Percentiles rank a stretch among this genome's conserved stretches.
Evolutionary conservation across 768 basidiomycete species (phyloP).

Genomic region (Lactarius evosmus): DNA sequence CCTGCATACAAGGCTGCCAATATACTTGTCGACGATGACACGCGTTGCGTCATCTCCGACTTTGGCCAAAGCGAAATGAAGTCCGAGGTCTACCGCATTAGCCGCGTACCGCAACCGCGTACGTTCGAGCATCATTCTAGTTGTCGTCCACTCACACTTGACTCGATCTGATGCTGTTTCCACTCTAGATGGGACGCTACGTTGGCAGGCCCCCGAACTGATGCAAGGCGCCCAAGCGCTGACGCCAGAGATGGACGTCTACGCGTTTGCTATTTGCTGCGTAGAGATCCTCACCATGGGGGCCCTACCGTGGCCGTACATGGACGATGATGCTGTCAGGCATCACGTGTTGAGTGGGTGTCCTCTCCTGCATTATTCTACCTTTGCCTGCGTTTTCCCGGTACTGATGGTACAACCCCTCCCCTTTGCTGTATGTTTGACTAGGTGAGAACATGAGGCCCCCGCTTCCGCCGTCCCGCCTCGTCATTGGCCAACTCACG

Average conservation of each 20-base stretch:
- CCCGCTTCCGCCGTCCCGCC: constrained; percentile 40
- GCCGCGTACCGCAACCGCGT: constrained; percentile 42
- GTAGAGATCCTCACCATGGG: constrained; percentile 63
- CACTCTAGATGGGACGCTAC: constrained; percentile 46
- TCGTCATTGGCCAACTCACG: constrained; percentile 37
- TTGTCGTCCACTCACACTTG: neutral
- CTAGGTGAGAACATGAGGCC: constrained; percentile 30
- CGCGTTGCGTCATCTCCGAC: constrained; percentile 71
- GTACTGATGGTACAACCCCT: no score
- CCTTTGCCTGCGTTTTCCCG: neutral
- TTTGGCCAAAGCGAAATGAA: constrained; percentile 84
- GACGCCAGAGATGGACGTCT: constrained; percentile 61
- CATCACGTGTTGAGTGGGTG: constrained; percentile 48
- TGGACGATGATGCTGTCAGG: constrained; percentile 50
- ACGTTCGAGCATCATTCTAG: constrained; percentile 19
- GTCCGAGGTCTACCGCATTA: constrained; percentile 61
- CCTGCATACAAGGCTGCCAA: constrained; percentile 60
- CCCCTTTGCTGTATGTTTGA: constrained; percentile 23
- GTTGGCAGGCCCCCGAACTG: constrained; percentile 73
- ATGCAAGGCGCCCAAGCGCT: constrained; percentile 46
- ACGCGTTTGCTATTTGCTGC: constrained; percentile 64
- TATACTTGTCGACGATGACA: constrained; percentile 66
- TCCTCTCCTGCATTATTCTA: neutral
- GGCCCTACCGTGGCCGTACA: constrained; percentile 53
- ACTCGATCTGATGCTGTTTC: neutral